These are phyloP conservation scores for Dioscorea alata DNA, from an alignment of 106 monocot species.

Conservation along the genomic window DNA sequence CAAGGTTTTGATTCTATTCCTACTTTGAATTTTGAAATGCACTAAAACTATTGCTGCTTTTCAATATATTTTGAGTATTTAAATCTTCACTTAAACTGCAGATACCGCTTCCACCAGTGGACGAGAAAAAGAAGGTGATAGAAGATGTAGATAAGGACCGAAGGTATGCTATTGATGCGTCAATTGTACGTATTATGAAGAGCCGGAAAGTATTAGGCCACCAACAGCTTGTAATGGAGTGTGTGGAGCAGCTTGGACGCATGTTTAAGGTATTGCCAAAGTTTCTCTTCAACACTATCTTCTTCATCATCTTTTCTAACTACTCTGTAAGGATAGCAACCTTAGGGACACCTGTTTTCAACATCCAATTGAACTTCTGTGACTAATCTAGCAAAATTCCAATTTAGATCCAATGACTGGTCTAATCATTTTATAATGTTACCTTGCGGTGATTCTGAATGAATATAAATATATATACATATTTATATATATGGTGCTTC, in stretches of 20 bases:
- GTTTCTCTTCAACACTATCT: background rate
- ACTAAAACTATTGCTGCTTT: background rate
- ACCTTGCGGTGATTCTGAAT: too few species aligned
- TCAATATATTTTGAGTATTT: background rate
- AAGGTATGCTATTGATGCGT: constrained; percentile 68
- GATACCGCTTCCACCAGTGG: constrained; percentile 61
- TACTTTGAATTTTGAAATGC: background rate
- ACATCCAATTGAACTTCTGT: too few species aligned
- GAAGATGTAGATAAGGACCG: constrained; percentile 72
- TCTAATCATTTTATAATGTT: too few species aligned
- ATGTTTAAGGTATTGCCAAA: constrained; percentile 53
- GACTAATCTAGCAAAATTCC: too few species aligned
- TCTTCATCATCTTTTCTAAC: too few species aligned
- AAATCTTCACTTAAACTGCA: background rate
- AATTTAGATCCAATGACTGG: too few species aligned
- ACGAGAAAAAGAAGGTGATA: constrained; percentile 73
- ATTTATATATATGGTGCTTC: too few species aligned
- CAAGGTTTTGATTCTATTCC: constrained; percentile 23
- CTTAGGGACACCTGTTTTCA: too few species aligned
- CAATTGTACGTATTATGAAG: constrained; percentile 69
- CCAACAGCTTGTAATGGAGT: constrained; percentile 58
- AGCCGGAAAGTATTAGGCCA: constrained; percentile 54
- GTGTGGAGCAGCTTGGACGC: constrained; percentile 60
- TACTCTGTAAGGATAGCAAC: too few species aligned
- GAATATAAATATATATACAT: too few species aligned